Evolutionary conservation across 2,329 filamentous ascomycete species (phyloP), one percentile per base, ranked within the genome.

Genomic region (Aspergillus caelatus): DNA sequence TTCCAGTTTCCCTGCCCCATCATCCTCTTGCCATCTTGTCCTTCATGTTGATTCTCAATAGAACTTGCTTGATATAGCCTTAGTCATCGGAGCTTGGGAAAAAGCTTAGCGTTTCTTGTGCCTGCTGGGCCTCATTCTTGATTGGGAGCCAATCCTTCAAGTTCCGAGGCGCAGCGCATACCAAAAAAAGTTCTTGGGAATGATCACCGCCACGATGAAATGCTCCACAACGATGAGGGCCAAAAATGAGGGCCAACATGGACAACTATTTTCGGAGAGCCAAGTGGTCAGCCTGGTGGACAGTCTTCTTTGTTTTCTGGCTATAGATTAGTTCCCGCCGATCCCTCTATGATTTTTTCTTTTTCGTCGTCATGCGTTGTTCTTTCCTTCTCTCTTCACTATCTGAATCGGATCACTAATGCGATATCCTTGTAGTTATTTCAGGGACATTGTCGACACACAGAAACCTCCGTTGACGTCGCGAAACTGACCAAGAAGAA

Each of bases 41-140:
- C 9, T 34, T 34, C 10, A 34, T 12, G 30, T 32, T 10, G 1
- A 34, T 34, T 34, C 10, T 34, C 1, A 34, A 2, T 11, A 34
- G 32, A 3, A 34, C 11, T 11, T 11, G 32, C 9, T 50, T 50
- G 23, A 23, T 52, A 52, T 32, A 11, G 23, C n/a, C 50, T 64
- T 43, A 60, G 60, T 52, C 48, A 26, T 21, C 62, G 58, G 21
- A 50, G 62, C 65, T 67, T 67, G 58, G 57, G 45, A 52, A 9
- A 64, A 68, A 67, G 65, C 67, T 67, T 68, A 59, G 65, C 63
- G 32, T 28, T 21, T 23, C 52, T 55, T 54, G 52, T 54, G 30
- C 11, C 9, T 23, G 8, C n/a, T 53, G 50, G 26, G 4, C 12
- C 7, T 32, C 10, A 41, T 21, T 53, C 30, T 12, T 53, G 50